A percentile compares a stretch with the other conserved stretches of the same genome.
Evolutionary conservation across 371 early-diverging fungal genomes (phyloP).

Genomic region (Saksenaea oblongispora): DNA sequence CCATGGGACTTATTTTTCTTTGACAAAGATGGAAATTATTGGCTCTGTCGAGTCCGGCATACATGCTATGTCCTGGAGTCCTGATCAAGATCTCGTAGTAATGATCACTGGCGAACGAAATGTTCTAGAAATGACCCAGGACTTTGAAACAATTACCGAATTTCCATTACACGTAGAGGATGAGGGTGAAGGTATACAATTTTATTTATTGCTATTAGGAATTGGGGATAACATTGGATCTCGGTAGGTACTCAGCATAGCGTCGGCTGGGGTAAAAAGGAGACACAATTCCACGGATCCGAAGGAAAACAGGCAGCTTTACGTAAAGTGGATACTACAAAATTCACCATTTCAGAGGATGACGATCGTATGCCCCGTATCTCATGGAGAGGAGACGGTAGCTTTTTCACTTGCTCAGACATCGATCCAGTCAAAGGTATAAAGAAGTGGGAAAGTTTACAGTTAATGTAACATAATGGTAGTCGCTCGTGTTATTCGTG

Average conservation of each 20-base stretch:
- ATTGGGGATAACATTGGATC: not conserved
- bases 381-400: constrained; percentile 93
- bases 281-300: constrained; percentile 96
- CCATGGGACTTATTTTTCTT: not conserved
- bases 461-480: not conserved
- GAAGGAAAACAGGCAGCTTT: constrained; percentile 82
- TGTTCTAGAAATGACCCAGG: constrained; percentile 89
- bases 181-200: constrained; percentile 62
- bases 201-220: not conserved
- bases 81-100: constrained; percentile 87
- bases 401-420: constrained; percentile 73
- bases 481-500: constrained; percentile 71
- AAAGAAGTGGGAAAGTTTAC: no score
- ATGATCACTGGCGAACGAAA: constrained; percentile 80
- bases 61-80: constrained; percentile 84
- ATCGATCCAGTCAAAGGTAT: constrained; percentile 61
- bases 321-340: constrained; percentile 52
- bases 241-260: constrained; percentile 66
- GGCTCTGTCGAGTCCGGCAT: constrained; percentile 85
- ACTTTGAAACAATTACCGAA: constrained; percentile 88
- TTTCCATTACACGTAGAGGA: constrained; percentile 69
- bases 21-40: constrained; percentile 59
- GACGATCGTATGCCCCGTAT: constrained; percentile 81
- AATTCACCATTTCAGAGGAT: constrained; percentile 60
- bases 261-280: constrained; percentile 98